phyloP scores from a whole-genome alignment of 78 protist genomes.

The Dictyostelium discoideum region dicty_2.7 NC_007089.4:5371501-5372000 shows the following conservation, averaged over 20 bases:
- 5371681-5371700: neutral
- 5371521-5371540: constrained; percentile 45
- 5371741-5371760: neutral
- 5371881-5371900: constrained; percentile 83
- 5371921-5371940: constrained; percentile 54
- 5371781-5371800: constrained; percentile 30
- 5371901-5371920: constrained; percentile 69
- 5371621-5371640: constrained; percentile 34
- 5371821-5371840: constrained; percentile 58
- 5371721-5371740: neutral
- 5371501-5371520: constrained; percentile 27
- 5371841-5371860: neutral
- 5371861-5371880: constrained; percentile 69
- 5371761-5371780: neutral
- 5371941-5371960: neutral
- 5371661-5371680: constrained; percentile 40
- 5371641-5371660: constrained; percentile 49
- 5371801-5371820: neutral
- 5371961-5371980: neutral
- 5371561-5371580: constrained; percentile 36
- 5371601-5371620: neutral
- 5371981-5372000: constrained; percentile 39
- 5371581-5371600: constrained; percentile 37
- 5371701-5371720: neutral
- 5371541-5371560: constrained; percentile 20